Evolutionary conservation across 139 green algal species (phyloP).

Genomic region (Auxenochlorella pyrenoidosa): DNA sequence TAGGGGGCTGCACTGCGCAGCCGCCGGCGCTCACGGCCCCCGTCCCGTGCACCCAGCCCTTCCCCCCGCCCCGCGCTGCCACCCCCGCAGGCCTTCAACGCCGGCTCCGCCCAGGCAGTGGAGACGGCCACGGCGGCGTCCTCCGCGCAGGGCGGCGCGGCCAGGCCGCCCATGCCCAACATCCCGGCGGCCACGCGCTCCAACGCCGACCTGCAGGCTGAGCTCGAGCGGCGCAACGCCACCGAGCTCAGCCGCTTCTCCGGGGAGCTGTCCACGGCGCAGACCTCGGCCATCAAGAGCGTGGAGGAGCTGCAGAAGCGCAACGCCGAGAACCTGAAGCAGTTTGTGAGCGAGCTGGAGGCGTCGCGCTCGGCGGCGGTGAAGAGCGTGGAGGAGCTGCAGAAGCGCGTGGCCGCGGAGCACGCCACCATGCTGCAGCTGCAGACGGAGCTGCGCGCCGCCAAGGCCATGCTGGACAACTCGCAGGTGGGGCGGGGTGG

Average conservation of each 20-base stretch:
- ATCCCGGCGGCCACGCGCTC: neutral
- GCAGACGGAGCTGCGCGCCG: neutral
- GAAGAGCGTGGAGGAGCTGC: slow-evolving; percentile 4
- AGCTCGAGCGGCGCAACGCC: slow-evolving; percentile 10
- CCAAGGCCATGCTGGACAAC: neutral
- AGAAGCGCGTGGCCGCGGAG: slow-evolving; percentile 5
- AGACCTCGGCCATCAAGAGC: neutral
- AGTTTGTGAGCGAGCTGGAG: slow-evolving; percentile 7
- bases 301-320: slow-evolving; percentile 8
- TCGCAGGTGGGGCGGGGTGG: neutral
- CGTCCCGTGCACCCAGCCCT: neutral
- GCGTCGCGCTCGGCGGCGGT: neutral
- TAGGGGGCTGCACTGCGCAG: neutral
- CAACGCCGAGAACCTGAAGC: neutral
- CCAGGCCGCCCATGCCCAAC: neutral
- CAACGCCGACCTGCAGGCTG: neutral
- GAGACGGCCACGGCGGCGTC: neutral
- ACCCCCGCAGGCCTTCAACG: neutral
- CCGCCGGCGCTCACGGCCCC: too few species aligned
- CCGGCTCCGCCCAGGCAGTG: neutral
- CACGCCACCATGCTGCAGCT: slow-evolving; percentile 10
- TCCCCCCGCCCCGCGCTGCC: neutral
- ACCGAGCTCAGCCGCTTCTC: neutral
- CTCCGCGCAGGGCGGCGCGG: neutral
- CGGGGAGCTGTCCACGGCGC: neutral